phyloP scores from a whole-genome alignment of 2,329 filamentous ascomycete species.

The Microcyclospora tardicrescens region DNA sequence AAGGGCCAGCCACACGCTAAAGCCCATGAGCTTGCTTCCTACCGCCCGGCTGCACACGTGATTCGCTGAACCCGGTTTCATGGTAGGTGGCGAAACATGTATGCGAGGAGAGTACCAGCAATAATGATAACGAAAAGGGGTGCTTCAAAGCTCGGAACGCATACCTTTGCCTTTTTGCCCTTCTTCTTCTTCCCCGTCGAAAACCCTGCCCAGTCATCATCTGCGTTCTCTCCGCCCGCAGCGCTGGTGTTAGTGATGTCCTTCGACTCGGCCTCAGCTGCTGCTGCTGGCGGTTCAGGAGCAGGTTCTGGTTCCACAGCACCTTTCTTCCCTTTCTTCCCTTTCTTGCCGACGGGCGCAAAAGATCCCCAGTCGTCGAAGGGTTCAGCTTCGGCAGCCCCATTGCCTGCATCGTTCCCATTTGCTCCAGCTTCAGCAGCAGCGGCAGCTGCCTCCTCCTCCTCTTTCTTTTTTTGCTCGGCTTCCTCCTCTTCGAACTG shows the following conservation, averaged over 20 bases:
- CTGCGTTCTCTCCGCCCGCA: constrained; percentile 8
- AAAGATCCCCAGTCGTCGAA: constrained; percentile 26
- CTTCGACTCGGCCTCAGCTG: constrained; percentile 6
- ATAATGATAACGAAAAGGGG: constrained; percentile 5
- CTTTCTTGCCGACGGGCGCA: constrained; percentile 23
- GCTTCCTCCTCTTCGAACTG: constrained; percentile 24
- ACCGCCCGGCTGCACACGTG: too few relatives aligned
- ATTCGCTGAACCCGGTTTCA: too few relatives aligned
- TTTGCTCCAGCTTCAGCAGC: constrained; percentile 10
- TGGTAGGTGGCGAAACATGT: too few relatives aligned
- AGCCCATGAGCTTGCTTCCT: neutral
- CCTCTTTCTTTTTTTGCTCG: constrained; percentile 24
- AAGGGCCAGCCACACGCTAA: constrained; percentile 13
- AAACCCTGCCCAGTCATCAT: constrained; percentile 14
- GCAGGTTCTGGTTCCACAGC: constrained; percentile 8
- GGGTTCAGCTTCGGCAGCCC: constrained; percentile 16
- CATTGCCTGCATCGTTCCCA: constrained; percentile 19
- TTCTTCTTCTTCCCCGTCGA: constrained; percentile 18
- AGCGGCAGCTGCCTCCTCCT: constrained; percentile 22
- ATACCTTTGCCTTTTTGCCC: constrained; percentile 24
- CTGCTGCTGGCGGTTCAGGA: constrained; percentile 6
- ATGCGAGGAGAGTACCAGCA: too few relatives aligned
- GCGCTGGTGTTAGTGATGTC: constrained; percentile 7
- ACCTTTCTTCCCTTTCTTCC: constrained; percentile 19
- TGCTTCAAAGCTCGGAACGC: constrained; percentile 3